Conservation (phyloP, 257 asterid species). For the Striga asiatica region DNA sequence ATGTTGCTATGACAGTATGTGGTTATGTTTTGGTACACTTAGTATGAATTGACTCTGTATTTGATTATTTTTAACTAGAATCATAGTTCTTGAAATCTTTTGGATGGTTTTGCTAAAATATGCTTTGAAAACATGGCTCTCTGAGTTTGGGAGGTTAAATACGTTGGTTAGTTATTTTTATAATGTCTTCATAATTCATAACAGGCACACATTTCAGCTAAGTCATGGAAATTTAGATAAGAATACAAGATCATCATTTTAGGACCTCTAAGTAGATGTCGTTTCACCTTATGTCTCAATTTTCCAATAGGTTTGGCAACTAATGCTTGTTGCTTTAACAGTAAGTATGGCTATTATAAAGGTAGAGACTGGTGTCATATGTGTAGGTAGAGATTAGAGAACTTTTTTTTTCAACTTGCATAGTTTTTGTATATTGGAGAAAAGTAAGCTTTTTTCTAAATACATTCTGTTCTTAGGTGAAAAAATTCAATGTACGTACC, state of each 20-base stretch:
- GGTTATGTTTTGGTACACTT: not conserved
- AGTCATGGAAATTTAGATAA: not conserved
- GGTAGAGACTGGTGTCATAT: too few species aligned
- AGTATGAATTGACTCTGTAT: slow-evolving; percentile 7
- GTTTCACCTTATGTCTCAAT: not conserved
- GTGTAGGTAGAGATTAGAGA: too few species aligned
- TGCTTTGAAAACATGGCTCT: not conserved
- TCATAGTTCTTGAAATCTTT: not conserved
- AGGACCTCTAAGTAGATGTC: not conserved
- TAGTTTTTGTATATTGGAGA: not conserved
- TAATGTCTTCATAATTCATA: not conserved
- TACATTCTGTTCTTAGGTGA: too few species aligned
- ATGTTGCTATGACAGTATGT: not conserved
- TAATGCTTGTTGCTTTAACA: not conserved
- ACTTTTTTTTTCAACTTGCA: not conserved
- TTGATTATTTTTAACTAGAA: not conserved
- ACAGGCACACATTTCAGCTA: not conserved
- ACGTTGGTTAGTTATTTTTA: slow-evolving; percentile 1
- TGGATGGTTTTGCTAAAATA: not conserved
- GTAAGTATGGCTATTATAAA: not conserved
- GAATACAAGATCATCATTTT: not conserved
- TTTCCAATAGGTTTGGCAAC: not conserved
- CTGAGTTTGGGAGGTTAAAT: not conserved
- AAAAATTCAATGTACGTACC: too few species aligned
- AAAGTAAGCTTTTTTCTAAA: not conserved